These are phyloP conservation scores for Aspergillus indologenus DNA, from an alignment of 495 filamentous ascomycete genomes.

Conservation along the genomic window DNA sequence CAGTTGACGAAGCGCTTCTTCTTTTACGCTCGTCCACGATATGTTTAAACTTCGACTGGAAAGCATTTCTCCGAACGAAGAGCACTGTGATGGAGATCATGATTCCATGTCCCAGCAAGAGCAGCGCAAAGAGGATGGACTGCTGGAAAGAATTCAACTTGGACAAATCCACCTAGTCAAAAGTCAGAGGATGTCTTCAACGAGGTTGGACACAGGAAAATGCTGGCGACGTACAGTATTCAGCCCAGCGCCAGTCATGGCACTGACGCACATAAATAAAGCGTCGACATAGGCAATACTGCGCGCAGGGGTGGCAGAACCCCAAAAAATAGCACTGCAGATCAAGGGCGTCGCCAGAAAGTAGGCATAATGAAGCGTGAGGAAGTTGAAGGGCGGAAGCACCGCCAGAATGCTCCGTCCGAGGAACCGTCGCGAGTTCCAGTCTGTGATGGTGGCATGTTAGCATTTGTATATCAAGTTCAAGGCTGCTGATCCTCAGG, in stretches of 20 bases:
- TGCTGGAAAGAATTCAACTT: conserved; percentile 79
- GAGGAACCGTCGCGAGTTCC: conserved; percentile 19
- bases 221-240: conserved; percentile 54
- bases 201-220: not conserved
- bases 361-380: conserved; percentile 75
- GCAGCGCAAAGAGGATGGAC: conserved; percentile 65
- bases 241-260: conserved; percentile 77
- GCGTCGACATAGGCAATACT: conserved; percentile 71
- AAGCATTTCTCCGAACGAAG: conserved; percentile 63
- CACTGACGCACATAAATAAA: conserved; percentile 72
- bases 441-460: conserved; percentile 16
- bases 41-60: conserved; percentile 62
- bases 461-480: not conserved
- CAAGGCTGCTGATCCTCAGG: not conserved
- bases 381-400: conserved; percentile 62
- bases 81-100: conserved; percentile 42
- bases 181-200: not conserved
- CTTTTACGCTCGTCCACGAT: conserved; percentile 48
- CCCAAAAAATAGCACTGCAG: conserved; percentile 70
- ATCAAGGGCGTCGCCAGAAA: conserved; percentile 66
- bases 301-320: conserved; percentile 55
- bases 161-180: conserved; percentile 56
- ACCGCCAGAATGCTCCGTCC: conserved; percentile 29
- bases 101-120: conserved; percentile 65
- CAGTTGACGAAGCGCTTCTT: conserved; percentile 10